These are phyloP conservation scores for Stagonosporopsis rhizophila DNA, from an alignment of 2,329 filamentous ascomycete genomes.

Conservation along the genomic window DNA sequence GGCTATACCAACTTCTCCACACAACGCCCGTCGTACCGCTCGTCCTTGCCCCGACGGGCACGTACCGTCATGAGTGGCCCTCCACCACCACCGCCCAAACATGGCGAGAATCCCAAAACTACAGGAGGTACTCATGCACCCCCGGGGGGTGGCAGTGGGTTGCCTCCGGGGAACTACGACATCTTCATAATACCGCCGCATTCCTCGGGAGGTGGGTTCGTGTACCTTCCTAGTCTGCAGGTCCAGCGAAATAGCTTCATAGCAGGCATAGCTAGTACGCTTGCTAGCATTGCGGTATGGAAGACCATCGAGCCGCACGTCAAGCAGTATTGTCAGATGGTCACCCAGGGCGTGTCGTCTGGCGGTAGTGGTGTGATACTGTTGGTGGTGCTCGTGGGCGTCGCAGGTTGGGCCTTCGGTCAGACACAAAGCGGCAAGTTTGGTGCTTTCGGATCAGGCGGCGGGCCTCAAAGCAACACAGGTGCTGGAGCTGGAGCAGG, in stretches of 20 bases:
- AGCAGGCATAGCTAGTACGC: constrained; percentile 80
- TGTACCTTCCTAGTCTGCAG: constrained; percentile 90
- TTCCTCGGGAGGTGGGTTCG: constrained; percentile 84
- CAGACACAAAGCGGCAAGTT: constrained; percentile 63
- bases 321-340: constrained; percentile 73
- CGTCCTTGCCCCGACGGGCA: constrained; percentile 36
- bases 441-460: constrained; percentile 34
- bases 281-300: constrained; percentile 76
- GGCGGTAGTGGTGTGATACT: constrained; percentile 77
- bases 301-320: constrained; percentile 76
- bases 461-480: constrained; percentile 42
- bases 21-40: constrained; percentile 22
- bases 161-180: constrained; percentile 92
- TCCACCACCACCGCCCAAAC: constrained; percentile 83
- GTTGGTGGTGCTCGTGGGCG: constrained; percentile 74
- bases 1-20: constrained; percentile 8
- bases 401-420: constrained; percentile 80
- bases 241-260: constrained; percentile 90
- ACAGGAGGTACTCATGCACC: constrained; percentile 43
- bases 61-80: constrained; percentile 52
- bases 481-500: constrained; percentile 44
- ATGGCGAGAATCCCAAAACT: constrained; percentile 78
- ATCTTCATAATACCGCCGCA: constrained; percentile 97
- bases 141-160: constrained; percentile 55
- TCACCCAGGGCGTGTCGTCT: constrained; percentile 61